phyloP scores from a whole-genome alignment of 768 basidiomycete genomes.

The Phanerodontia chrysosporium region DNA sequence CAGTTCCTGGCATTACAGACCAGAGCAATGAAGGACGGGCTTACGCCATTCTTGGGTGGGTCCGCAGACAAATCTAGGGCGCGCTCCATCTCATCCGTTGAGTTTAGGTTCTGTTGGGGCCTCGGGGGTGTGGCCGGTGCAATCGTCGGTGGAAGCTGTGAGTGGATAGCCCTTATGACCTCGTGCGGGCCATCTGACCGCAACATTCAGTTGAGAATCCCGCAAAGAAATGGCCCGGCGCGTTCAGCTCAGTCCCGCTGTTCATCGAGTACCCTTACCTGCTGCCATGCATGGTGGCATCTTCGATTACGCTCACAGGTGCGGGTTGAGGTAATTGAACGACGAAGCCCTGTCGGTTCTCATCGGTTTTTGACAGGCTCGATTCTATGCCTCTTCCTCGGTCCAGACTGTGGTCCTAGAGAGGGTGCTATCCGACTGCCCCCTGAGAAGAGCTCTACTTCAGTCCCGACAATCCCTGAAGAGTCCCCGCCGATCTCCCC shows the following conservation, averaged over 20 bases:
- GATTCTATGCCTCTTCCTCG: constrained; percentile 83
- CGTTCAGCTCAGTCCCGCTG: constrained; percentile 61
- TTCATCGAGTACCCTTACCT: constrained; percentile 87
- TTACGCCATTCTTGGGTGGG: constrained; percentile 86
- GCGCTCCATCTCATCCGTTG: background rate
- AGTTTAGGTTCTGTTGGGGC: constrained; percentile 89
- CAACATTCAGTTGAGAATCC: constrained; percentile 66
- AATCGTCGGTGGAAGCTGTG: constrained; percentile 80
- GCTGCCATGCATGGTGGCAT: constrained; percentile 78
- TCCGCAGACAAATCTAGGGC: background rate
- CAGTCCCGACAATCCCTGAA: constrained; percentile 57
- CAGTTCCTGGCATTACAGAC: constrained; percentile 84
- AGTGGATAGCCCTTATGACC: constrained; percentile 26
- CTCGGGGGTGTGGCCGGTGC: constrained; percentile 92
- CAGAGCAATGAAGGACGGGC: constrained; percentile 90
- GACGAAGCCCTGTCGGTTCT: too few species aligned
- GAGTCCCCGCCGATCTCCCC: constrained; percentile 52
- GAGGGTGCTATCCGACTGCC: constrained; percentile 81
- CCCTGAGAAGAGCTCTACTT: constrained; percentile 59
- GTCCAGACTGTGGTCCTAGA: constrained; percentile 85
- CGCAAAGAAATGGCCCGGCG: constrained; percentile 77
- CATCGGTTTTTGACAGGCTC: constrained; percentile 49
- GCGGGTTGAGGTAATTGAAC: constrained; percentile 14
- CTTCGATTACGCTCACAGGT: constrained; percentile 72
- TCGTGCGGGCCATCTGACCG: background rate